These are phyloP conservation scores for Zygosaccharomyces siamensis DNA, from an alignment of 805 yeast species.

Conservation along the genomic window DNA sequence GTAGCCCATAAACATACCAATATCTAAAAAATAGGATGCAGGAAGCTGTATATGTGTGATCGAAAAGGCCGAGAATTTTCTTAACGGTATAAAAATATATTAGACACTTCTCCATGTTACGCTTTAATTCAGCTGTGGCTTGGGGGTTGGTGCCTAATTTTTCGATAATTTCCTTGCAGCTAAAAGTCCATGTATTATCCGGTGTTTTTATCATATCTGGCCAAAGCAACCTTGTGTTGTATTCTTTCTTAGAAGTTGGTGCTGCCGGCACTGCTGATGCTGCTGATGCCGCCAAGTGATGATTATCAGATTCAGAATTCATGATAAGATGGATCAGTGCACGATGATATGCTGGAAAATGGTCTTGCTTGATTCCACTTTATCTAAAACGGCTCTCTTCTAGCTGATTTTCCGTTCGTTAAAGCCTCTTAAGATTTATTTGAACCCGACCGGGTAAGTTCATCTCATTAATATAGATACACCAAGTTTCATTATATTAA, in stretches of 20 bases:
- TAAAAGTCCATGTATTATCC: slow-evolving; percentile 30
- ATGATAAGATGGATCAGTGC: not conserved
- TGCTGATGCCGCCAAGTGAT: not conserved
- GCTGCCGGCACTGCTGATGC: not conserved
- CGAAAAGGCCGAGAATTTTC: slow-evolving; percentile 32
- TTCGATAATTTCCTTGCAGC: slow-evolving; percentile 30
- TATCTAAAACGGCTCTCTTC: not conserved
- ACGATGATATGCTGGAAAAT: not conserved
- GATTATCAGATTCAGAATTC: not conserved
- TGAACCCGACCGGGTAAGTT: not conserved
- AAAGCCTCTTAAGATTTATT: too few relatives aligned
- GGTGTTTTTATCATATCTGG: slow-evolving; percentile 35
- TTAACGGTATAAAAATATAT: slow-evolving; percentile 35
- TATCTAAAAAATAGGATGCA: slow-evolving; percentile 34
- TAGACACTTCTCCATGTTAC: slow-evolving; percentile 33
- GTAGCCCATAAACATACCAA: slow-evolving; percentile 33
- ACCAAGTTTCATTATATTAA: not conserved
- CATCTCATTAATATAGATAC: not conserved
- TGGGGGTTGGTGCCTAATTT: slow-evolving; percentile 25
- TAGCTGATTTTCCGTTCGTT: not conserved
- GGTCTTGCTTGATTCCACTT: not conserved
- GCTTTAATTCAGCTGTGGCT: slow-evolving; percentile 24
- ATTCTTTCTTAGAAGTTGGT: slow-evolving; percentile 6
- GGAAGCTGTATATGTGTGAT: slow-evolving; percentile 36
- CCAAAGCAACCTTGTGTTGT: slow-evolving; percentile 33